phyloP scores from a whole-genome alignment of 495 filamentous ascomycete genomes.

The Hypomontagnella monticulosa region DNA sequence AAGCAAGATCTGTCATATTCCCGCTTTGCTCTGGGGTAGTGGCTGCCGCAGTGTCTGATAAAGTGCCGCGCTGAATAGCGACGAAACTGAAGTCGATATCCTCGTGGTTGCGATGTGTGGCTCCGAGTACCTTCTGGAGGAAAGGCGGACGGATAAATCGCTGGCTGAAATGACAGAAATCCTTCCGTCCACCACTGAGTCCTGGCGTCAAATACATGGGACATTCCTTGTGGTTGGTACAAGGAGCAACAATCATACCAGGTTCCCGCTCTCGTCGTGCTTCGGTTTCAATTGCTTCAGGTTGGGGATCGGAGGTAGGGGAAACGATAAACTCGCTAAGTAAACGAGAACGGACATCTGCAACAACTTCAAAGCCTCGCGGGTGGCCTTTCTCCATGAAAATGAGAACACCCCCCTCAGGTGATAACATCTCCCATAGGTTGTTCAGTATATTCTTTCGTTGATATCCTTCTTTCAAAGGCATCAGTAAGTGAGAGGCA shows the following conservation, averaged over 20 bases:
- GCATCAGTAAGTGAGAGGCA: constrained; percentile 82
- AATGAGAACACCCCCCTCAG: constrained; percentile 86
- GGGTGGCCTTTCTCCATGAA: constrained; percentile 92
- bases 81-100: constrained; percentile 90
- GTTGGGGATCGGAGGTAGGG: constrained; percentile 58
- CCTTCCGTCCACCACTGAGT: constrained; percentile 73
- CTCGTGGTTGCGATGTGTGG: constrained; percentile 79
- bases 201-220: constrained; percentile 85
- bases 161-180: constrained; percentile 92
- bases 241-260: constrained; percentile 95
- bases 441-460: constrained; percentile 83
- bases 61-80: constrained; percentile 79
- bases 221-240: constrained; percentile 88
- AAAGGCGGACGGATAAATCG: constrained; percentile 85
- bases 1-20: constrained; percentile 48
- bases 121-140: constrained; percentile 79
- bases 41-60: constrained; percentile 55
- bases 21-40: constrained; percentile 39
- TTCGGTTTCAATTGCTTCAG: constrained; percentile 45
- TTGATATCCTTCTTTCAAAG: constrained; percentile 72
- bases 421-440: constrained; percentile 85
- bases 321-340: constrained; percentile 79
- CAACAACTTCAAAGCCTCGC: constrained; percentile 90
- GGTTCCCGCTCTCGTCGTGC: constrained; percentile 59
- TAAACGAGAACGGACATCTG: constrained; percentile 79